Base-by-base conservation (phyloP, 768 basidiomycete species). In the Tulasnella calospora region DNA sequence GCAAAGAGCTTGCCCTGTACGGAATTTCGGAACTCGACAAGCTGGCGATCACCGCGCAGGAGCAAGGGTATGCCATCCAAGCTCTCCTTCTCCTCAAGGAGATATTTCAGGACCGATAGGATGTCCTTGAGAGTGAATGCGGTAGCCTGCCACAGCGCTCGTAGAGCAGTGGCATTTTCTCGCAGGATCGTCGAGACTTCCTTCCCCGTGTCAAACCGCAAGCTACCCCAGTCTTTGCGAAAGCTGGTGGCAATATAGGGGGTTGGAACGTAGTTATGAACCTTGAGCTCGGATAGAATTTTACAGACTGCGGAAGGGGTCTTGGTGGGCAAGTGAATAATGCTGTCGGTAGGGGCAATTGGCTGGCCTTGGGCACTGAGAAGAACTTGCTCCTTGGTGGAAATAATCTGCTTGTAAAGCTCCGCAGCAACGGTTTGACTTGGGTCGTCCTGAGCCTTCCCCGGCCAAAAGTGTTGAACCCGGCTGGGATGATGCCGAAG, bases 61-160 rank as follows among this genome's bases (percentile, higher is more conserved):
- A 76, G n/a, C 8, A 76, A 23, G 19, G 75, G 75, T 36, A 76
- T 23, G 21, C 67, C 67, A 46, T 36, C 38, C 35, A 76, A 38
- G 12, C 41, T 41, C 23, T 76, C 2, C 21, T 17, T 15, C 36
- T 15, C 75, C 27, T 70, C 19, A 17, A 38, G 55, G 19, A 76
- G 75, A 35, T 76, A 76, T 3, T n/a, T 7, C 27, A 69, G 30
- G 33, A 76, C 30, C 0, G n/a, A n/a, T 10, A 55, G 4, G 5
- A 76, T 10, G 75, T 76, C 33, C 33, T 69, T 12, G 46, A 12
- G 12, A 27, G 17, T 35, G 35, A 74, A 23, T n/a, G 73, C 44
- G 19, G 6, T 33, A 21, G 19, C 36, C 27, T 30, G 27, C 35
- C 47, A 76, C 36, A 67, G 27, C 5, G 40, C 15, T n/a, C 5